A percentile compares a stretch with the other conserved stretches of the same genome.
Evolutionary conservation across 2,329 filamentous ascomycete genomes (phyloP).

Genomic region (Penicillium nordicum): DNA sequence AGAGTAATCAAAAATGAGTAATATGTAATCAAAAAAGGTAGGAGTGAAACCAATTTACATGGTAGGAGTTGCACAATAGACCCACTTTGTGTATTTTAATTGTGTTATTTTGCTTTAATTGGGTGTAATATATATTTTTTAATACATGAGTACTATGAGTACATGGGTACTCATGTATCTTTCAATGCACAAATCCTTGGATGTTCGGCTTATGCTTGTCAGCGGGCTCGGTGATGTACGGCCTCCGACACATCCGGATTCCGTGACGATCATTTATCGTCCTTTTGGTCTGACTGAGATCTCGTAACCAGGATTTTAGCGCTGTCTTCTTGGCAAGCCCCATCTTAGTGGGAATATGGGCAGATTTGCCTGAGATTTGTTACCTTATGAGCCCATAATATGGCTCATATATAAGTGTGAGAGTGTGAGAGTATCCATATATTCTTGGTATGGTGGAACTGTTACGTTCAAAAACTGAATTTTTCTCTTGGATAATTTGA

Average conservation of each 20-base stretch:
- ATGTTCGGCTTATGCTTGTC: neutral
- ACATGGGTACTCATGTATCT: no score
- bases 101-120: neutral
- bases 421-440: neutral
- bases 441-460: neutral
- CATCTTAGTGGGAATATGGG: neutral
- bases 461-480: constrained; percentile 1
- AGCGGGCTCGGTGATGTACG: constrained; percentile 12
- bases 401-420: neutral
- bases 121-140: no score
- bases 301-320: neutral
- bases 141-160: no score
- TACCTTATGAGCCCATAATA: neutral
- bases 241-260: constrained; percentile 17
- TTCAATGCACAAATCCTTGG: neutral
- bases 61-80: neutral
- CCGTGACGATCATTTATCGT: constrained; percentile 1
- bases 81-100: neutral
- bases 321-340: neutral
- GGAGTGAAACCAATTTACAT: neutral
- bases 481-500: neutral
- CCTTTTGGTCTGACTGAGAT: neutral
- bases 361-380: neutral
- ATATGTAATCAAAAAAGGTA: neutral
- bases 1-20: neutral